A percentile compares a stretch with the other conserved stretches of the same genome.
These are phyloP conservation scores for Phytophthora fragariae DNA, from an alignment of 352 stramenopile genomes.

Conservation along the genomic window DNA sequence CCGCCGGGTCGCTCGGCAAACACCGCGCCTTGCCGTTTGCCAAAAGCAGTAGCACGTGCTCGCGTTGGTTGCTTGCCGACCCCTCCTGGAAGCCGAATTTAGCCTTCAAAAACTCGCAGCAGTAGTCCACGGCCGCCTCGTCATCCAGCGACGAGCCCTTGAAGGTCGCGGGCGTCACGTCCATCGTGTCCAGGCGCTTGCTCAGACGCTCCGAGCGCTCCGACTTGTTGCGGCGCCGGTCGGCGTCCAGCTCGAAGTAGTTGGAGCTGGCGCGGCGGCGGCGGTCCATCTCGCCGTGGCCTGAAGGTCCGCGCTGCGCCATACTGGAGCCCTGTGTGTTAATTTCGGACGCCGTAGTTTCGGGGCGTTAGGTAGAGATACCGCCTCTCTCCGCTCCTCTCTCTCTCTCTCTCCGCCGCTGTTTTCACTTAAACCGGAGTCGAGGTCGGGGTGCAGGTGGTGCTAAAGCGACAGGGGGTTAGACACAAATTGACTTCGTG, in stretches of 20 bases:
- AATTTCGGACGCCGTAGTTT: neutral
- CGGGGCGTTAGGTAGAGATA: neutral
- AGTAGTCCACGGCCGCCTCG: constrained; percentile 84
- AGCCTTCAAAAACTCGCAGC: constrained; percentile 75
- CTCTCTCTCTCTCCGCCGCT: neutral
- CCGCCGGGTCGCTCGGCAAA: constrained; percentile 49
- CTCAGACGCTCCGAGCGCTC: constrained; percentile 72
- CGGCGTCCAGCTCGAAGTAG: constrained; percentile 85
- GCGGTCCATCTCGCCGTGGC: constrained; percentile 44
- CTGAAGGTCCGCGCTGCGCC: constrained; percentile 41
- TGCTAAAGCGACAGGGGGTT: constrained; percentile 32
- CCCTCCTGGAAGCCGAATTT: constrained; percentile 90
- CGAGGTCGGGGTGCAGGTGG: neutral
- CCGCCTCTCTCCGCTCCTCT: neutral
- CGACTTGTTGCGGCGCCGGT: constrained; percentile 77
- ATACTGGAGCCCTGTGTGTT: constrained; percentile 13
- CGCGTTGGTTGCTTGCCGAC: constrained; percentile 83
- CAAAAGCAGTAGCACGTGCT: constrained; percentile 83
- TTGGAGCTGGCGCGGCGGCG: constrained; percentile 80
- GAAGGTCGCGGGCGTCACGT: constrained; percentile 47
- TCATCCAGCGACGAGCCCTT: constrained; percentile 76
- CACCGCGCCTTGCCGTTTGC: constrained; percentile 79
- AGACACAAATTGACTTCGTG: constrained; percentile 3
- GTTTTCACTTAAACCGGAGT: neutral
- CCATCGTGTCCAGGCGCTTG: constrained; percentile 59